Conservation (phyloP, 2,329 filamentous ascomycete species). For the Fusarium penzigii region DNA sequence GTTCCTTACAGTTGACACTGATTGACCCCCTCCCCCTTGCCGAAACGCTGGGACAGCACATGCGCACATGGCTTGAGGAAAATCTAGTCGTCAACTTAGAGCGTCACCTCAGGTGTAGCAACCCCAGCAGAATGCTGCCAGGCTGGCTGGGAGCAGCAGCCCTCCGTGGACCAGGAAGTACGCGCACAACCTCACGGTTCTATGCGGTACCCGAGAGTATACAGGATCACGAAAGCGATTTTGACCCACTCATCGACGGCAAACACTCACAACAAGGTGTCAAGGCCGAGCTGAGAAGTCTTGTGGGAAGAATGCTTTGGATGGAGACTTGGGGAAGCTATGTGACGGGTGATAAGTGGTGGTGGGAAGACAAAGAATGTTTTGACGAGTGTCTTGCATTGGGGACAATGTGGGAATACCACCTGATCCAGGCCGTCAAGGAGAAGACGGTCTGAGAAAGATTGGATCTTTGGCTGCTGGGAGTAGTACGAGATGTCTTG, state of each 20-base stretch:
- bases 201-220: conserved; percentile 43
- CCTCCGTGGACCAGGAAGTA: conserved; percentile 50
- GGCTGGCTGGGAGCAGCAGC: conserved; percentile 59
- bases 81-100: conserved; percentile 62
- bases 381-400: conserved; percentile 55
- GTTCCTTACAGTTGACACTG: conserved; percentile 59
- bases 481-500: background rate
- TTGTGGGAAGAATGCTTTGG: conserved; percentile 60
- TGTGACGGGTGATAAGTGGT: conserved; percentile 54
- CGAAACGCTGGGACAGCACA: conserved; percentile 55
- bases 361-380: conserved; percentile 61
- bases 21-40: conserved; percentile 63
- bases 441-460: conserved; percentile 21
- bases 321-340: conserved; percentile 59
- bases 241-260: conserved; percentile 26
- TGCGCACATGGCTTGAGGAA: conserved; percentile 63
- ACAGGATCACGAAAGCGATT: conserved; percentile 18
- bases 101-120: conserved; percentile 58
- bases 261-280: conserved; percentile 30
- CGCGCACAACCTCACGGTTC: conserved; percentile 50
- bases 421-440: conserved; percentile 57
- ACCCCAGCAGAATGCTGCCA: conserved; percentile 59
- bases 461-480: background rate
- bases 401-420: conserved; percentile 61
- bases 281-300: conserved; percentile 50